Evolutionary conservation across 306 rosid species (phyloP).

Genomic region (Fragaria nilgerrensis): DNA sequence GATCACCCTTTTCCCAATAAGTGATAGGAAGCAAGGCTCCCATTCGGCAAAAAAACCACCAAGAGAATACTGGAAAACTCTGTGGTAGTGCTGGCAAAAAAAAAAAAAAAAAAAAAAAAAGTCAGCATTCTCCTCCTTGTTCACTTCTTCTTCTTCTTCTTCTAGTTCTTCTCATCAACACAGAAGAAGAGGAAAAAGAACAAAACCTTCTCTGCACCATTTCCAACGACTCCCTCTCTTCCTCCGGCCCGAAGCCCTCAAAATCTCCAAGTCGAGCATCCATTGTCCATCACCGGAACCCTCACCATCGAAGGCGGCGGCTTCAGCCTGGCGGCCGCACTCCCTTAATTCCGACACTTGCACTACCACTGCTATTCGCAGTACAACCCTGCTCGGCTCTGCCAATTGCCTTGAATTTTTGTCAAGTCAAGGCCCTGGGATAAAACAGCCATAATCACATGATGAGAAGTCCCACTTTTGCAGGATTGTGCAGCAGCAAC

Average conservation of each 20-base stretch:
- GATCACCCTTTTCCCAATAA: slow-evolving; percentile 66
- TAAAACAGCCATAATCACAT: slow-evolving; percentile 1
- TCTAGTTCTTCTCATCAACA: slow-evolving; percentile 20
- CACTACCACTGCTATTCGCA: slow-evolving; percentile 9
- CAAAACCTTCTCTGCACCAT: slow-evolving; percentile 9
- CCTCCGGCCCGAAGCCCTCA: slow-evolving; percentile 56
- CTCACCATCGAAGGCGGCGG: slow-evolving; percentile 60
- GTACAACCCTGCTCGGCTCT: slow-evolving; percentile 19
- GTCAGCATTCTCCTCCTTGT: slow-evolving; percentile 48
- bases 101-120: slow-evolving; percentile 11
- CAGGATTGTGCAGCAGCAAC: too few relatives aligned
- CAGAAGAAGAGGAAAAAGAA: slow-evolving; percentile 9
- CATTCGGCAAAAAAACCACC: slow-evolving; percentile 51
- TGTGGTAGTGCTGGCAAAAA: slow-evolving; percentile 57
- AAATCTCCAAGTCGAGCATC: slow-evolving; percentile 72
- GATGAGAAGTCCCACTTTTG: not conserved
- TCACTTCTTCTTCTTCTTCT: slow-evolving; percentile 19
- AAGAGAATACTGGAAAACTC: slow-evolving; percentile 56
- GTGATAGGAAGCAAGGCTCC: slow-evolving; percentile 38
- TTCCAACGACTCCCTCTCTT: not conserved
- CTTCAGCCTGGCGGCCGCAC: slow-evolving; percentile 69
- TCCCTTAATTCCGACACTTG: slow-evolving; percentile 60
- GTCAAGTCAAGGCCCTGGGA: not conserved
- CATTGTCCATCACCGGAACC: slow-evolving; percentile 38
- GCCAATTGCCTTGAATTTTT: not conserved